These are phyloP conservation scores for Anastatica hierochuntica DNA, from an alignment of 345 rosid species.

Conservation along the genomic window DNA sequence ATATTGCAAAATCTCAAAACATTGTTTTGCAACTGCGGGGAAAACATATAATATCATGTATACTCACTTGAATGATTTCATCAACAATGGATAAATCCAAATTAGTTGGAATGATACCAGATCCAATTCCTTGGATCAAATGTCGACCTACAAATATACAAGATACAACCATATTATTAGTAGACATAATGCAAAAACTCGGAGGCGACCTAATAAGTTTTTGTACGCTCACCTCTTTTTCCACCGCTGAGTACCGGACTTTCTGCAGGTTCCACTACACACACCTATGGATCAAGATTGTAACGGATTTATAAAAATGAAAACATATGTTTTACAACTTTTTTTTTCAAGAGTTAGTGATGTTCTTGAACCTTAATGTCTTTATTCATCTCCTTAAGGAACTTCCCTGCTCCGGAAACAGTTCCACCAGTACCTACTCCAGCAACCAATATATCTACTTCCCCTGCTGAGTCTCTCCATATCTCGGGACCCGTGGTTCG, in stretches of 20 bases:
- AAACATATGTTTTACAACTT: not conserved
- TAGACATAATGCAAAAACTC: too few relatives aligned
- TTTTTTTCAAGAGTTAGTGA: too few relatives aligned
- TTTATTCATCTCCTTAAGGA: slow-evolving; percentile 52
- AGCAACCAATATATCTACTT: slow-evolving; percentile 41
- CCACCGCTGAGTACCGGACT: slow-evolving; percentile 30
- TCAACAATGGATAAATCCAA: slow-evolving; percentile 55
- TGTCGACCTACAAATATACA: slow-evolving; percentile 31
- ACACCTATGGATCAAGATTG: slow-evolving; percentile 19
- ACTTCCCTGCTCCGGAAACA: slow-evolving; percentile 49
- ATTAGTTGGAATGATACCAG: slow-evolving; percentile 72
- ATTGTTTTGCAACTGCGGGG: not conserved
- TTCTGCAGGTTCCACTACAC: slow-evolving; percentile 27
- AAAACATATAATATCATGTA: not conserved
- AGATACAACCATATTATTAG: too few relatives aligned
- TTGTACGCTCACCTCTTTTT: slow-evolving; percentile 14
- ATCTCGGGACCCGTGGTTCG: slow-evolving; percentile 70
- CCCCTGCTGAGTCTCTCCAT: slow-evolving; percentile 47
- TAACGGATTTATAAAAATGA: not conserved
- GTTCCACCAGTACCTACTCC: slow-evolving; percentile 68
- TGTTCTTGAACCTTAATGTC: slow-evolving; percentile 41
- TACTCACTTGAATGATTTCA: slow-evolving; percentile 69
- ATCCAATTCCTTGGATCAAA: slow-evolving; percentile 65
- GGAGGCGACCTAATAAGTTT: too few relatives aligned
- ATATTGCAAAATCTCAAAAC: not conserved